These are phyloP conservation scores for Mortierella sp. DNA, from an alignment of 371 early-diverging fungal species.

Conservation along the genomic window DNA sequence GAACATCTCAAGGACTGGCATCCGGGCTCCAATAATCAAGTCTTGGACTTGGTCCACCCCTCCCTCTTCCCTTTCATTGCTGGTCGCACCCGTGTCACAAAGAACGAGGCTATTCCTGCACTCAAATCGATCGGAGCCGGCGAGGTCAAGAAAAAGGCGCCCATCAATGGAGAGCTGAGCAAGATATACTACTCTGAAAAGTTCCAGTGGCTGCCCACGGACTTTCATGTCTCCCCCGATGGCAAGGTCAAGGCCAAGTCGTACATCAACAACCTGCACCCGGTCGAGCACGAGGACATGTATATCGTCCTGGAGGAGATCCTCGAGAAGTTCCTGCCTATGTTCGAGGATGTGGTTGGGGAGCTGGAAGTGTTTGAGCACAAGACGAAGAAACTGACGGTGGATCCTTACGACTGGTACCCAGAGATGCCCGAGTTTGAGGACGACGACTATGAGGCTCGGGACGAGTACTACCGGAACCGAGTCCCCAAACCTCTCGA, in stretches of 20 bases:
- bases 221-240: constrained; percentile 52
- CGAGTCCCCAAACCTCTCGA: constrained; percentile 12
- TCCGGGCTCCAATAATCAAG: constrained; percentile 64
- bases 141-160: not conserved
- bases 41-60: constrained; percentile 74
- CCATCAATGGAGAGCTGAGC: not conserved
- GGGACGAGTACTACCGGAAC: constrained; percentile 13
- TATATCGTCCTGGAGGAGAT: constrained; percentile 58
- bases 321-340: constrained; percentile 58
- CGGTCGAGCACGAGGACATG: constrained; percentile 50
- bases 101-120: constrained; percentile 18
- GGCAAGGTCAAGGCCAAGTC: constrained; percentile 58
- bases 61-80: constrained; percentile 64
- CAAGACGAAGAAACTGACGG: constrained; percentile 20
- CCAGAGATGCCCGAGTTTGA: constrained; percentile 30
- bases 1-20: constrained; percentile 64
- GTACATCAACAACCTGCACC: constrained; percentile 76
- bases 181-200: not conserved
- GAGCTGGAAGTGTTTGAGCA: constrained; percentile 29
- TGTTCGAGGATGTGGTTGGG: constrained; percentile 59
- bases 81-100: constrained; percentile 23
- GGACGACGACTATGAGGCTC: not conserved
- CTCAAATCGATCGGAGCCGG: constrained; percentile 12
- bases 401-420: constrained; percentile 38
- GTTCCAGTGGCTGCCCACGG: not conserved